Percentiles rank a stretch among this genome's conserved stretches.
Conservation (phyloP, 2,329 filamentous ascomycete genomes). For the Cladorrhinum sp. region DNA sequence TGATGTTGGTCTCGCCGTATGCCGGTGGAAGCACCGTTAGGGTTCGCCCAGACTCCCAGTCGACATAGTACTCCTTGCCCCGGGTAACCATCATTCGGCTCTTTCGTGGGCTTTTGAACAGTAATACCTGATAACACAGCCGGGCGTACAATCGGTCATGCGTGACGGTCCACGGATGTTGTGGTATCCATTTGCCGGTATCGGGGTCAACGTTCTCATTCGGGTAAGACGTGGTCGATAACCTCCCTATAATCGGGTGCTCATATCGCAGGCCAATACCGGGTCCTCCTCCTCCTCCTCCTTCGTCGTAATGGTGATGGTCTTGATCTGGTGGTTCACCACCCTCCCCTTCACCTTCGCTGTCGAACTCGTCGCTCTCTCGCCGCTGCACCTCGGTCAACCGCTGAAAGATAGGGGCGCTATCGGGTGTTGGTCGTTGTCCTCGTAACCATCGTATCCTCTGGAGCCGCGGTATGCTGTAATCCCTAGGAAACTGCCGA, state of each 20-base stretch:
- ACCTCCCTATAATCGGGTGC: slow-evolving; percentile 33
- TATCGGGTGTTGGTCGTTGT: slow-evolving; percentile 30
- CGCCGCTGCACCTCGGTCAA: slow-evolving; percentile 24
- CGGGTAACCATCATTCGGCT: slow-evolving; percentile 55
- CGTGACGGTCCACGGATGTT: slow-evolving; percentile 51
- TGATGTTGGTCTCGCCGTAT: slow-evolving; percentile 51
- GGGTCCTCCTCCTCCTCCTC: slow-evolving; percentile 14
- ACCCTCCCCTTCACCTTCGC: slow-evolving; percentile 10
- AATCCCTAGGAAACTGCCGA: slow-evolving; percentile 60
- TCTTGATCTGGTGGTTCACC: slow-evolving; percentile 19
- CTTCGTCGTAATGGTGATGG: slow-evolving; percentile 20
- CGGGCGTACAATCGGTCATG: slow-evolving; percentile 60
- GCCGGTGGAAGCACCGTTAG: slow-evolving; percentile 51
- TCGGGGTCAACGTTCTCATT: slow-evolving; percentile 45
- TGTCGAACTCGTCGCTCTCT: slow-evolving; percentile 19
- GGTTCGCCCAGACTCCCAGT: slow-evolving; percentile 57
- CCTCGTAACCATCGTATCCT: slow-evolving; percentile 50
- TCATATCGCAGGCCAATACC: slow-evolving; percentile 15
- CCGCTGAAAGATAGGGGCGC: slow-evolving; percentile 24
- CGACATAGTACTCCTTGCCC: slow-evolving; percentile 57
- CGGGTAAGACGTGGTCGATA: slow-evolving; percentile 45
- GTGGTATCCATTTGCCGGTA: slow-evolving; percentile 56
- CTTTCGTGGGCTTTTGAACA: slow-evolving; percentile 56
- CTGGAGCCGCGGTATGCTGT: slow-evolving; percentile 58
- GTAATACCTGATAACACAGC: slow-evolving; percentile 57